Evolutionary conservation across 176 grass and related monocot species (phyloP).

Genomic region (bread wheat (Triticum aestivum)): DNA sequence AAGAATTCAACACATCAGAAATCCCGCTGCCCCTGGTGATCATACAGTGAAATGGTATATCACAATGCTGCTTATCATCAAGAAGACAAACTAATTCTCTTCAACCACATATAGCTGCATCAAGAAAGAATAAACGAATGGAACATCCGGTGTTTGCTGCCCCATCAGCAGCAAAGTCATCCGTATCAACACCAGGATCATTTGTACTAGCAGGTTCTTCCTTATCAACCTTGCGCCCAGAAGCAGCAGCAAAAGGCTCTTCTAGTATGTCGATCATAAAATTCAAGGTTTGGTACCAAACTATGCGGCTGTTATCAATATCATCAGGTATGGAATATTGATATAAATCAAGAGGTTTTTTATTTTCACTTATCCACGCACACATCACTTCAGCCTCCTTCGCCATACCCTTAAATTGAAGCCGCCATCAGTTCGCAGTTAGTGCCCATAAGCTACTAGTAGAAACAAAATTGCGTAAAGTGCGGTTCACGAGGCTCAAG

Average conservation of each 20-base stretch:
- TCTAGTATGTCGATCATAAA: neutral
- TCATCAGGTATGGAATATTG: neutral
- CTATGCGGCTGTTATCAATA: neutral
- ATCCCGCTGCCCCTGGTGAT: neutral
- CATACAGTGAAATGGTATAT: neutral
- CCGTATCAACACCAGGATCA: neutral
- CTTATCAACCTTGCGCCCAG: neutral
- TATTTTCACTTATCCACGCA: neutral
- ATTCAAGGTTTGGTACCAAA: neutral
- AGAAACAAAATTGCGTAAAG: neutral
- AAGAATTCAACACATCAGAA: neutral
- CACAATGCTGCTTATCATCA: neutral
- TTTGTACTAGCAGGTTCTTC: neutral
- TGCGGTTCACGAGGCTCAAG: neutral
- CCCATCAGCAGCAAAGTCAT: neutral
- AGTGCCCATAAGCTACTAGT: neutral
- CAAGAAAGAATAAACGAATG: too few species aligned
- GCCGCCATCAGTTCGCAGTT: neutral
- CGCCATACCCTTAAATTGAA: neutral
- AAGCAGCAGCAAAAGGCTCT: neutral
- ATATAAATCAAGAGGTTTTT: neutral
- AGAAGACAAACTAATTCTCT: neutral
- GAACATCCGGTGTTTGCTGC: neutral
- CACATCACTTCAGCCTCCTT: neutral
- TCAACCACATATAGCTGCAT: neutral